Base-by-base conservation (phyloP, 257 asterid genomes). In the Cinchona pubescens region DNA sequence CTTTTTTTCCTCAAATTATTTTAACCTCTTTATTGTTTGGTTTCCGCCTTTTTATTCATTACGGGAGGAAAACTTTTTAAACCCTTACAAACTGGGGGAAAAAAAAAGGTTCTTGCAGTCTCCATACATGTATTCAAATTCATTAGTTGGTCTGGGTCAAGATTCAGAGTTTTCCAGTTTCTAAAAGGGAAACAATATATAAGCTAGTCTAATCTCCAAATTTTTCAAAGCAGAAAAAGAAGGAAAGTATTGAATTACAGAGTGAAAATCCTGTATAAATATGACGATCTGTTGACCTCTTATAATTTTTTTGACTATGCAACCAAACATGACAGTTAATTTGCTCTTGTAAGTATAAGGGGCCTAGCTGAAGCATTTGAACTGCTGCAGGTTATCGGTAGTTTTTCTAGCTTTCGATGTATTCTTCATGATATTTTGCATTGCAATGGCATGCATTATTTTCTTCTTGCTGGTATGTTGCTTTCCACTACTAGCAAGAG, bases 331-430 rank as follows among this genome's bases (percentile, higher is more conserved):
- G 53, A 34, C 3, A 30, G 55, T 27, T 37, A 49, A 13, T 65
- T 12, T 23, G 53, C 16, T 56, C 34, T 35, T 19, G 19, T 4
- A 35, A 40, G 23, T n/a, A n/a, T n/a, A 45, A 37, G 42, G 30
- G 32, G 23, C 27, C 43, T 56, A 16, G 43, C 70, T 46, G 23
- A 34, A 76, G 76, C 75, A 64, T 53, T 60, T n/a, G 30, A 80
- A 64, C 14, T 11, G 40, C 61, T 87, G 92, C 96, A 93, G 98
- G 98, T 76, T 91, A 43, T 82, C 94, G 0, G 94, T 93, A 82
- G 89, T 88, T 45, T 90, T 88, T 75, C 83, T 93, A 65, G 97
- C 96, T 48, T 91, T 93, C 38, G 98, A 93, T 45, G 96, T 91
- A 85, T 91, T 90, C 73, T 88, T 91, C 69, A 87, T 93, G 88